Evolutionary conservation across 306 rosid species (phyloP), one percentile per base, ranked within the genome.

Genomic region (Ormosia semicastrata): DNA sequence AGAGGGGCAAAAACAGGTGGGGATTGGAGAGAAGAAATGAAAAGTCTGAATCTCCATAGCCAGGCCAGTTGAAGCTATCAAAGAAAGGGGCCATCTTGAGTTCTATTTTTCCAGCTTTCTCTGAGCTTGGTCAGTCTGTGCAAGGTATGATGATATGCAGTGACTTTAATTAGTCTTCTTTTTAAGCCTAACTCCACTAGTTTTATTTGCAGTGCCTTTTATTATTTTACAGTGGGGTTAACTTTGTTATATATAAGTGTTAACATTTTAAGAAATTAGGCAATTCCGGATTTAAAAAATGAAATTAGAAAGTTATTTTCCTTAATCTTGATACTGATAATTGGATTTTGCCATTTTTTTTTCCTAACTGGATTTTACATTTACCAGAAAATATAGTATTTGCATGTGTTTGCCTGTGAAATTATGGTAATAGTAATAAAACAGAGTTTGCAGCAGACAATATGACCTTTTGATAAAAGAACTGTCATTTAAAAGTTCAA

Each of bases 191-290:
- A 59, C 57, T 52, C 32, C 39, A 29, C 7, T 73, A 50, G 67
- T 65, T 64, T 52, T 33, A 73, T 81, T 52, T 34, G 64, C 15
- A 13, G 52, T 39, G 17, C 46, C 54, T 71, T 80, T 70, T 58
- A 54, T 34, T 49, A 15, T 24, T 46, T 10, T 5, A 32, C 32
- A 32, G 14, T 10, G 41, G 18, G 63, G 39, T 49, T 59, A 47
- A 59, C 37, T 47, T 14, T 10, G 54, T 47, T 47, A 32, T 37
- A 3, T 47, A 7, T 30, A 24, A 66, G 33, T 7, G 17, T 44
- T 13, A 46, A 59, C 40, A 56, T 43, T 3, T 30, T 40, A 8
- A 62, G 47, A 57, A 34, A 7, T 80, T 24, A 66, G 39, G 41
- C 39, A 33, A 52, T 12, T 29, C 2, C 7, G 30, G 29, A 30